Percentiles rank a stretch among this genome's conserved stretches.
phyloP scores from a whole-genome alignment of 495 filamentous ascomycete species.

The Neohortaea acidophila region DNA sequence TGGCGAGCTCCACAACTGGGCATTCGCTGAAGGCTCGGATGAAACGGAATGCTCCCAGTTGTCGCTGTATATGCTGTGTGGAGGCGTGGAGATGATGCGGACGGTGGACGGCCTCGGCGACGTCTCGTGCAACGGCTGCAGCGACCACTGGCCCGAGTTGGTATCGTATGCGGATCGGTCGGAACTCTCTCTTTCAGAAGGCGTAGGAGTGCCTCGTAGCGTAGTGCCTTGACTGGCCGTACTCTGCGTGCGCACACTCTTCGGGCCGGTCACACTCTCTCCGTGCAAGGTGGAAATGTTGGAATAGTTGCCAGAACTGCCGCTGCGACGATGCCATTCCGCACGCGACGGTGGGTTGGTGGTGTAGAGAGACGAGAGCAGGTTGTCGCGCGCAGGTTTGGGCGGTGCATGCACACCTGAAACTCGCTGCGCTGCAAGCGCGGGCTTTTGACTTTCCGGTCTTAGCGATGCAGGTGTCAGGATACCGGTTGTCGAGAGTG shows the following conservation, averaged over 20 bases:
- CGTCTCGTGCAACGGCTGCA: constrained; percentile 13
- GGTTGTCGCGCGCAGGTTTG: constrained; percentile 1
- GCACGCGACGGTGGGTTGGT: constrained; percentile 3
- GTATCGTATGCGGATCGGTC: too few species aligned
- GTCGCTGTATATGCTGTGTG: background rate
- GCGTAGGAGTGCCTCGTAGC: constrained; percentile 15
- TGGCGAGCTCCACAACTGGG: background rate
- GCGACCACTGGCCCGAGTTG: too few species aligned
- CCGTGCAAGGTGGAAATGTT: constrained; percentile 11
- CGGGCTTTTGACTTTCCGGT: background rate
- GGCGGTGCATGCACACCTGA: background rate
- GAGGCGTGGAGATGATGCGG: constrained; percentile 8
- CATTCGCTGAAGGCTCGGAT: constrained; percentile 7
- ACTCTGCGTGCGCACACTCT: constrained; percentile 1
- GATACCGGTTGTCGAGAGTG: too few species aligned
- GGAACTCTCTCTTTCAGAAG: constrained; percentile 7
- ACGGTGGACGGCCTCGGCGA: constrained; percentile 13
- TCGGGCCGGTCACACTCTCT: constrained; percentile 1
- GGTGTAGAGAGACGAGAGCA: constrained; percentile 1
- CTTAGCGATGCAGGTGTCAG: background rate
- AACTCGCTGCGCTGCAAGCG: background rate
- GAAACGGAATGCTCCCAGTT: constrained; percentile 2
- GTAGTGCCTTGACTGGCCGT: constrained; percentile 15
- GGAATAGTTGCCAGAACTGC: constrained; percentile 11
- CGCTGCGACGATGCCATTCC: constrained; percentile 15